Evolutionary conservation across 139 green algal genomes (phyloP).

Genomic region (Diplosphaera chodatii): DNA sequence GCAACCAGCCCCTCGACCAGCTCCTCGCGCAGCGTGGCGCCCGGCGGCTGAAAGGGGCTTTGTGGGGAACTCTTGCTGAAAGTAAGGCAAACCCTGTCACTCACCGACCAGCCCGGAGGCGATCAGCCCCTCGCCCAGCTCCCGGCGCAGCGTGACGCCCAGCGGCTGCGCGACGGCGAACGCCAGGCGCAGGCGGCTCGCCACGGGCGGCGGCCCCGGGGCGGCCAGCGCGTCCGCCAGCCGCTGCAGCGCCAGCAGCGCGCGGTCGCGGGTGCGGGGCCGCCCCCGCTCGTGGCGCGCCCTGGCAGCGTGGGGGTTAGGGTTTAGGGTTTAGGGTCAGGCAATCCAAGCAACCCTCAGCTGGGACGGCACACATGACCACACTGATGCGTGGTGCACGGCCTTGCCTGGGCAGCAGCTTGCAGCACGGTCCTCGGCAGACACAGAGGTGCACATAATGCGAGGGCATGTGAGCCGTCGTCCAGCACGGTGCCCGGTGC

Average conservation of each 20-base stretch:
- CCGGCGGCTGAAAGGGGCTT: slow-evolving; percentile 27
- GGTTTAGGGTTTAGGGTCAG: too few relatives aligned
- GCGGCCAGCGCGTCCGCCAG: slow-evolving; percentile 32
- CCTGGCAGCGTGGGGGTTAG: too few relatives aligned
- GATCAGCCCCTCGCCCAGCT: slow-evolving; percentile 79
- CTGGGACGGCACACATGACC: too few relatives aligned
- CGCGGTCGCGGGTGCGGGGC: slow-evolving; percentile 68
- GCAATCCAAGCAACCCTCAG: too few relatives aligned
- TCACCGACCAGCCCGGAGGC: slow-evolving; percentile 69
- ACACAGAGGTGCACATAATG: too few relatives aligned
- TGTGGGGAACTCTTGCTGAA: too few relatives aligned
- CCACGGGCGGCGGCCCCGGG: not conserved
- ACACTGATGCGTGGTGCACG: too few relatives aligned
- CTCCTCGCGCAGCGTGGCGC: slow-evolving; percentile 53
- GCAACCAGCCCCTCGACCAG: slow-evolving; percentile 69
- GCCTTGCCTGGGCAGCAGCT: too few relatives aligned
- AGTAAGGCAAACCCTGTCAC: too few relatives aligned
- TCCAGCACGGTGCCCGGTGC: too few relatives aligned
- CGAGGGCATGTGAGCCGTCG: too few relatives aligned
- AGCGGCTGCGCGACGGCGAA: slow-evolving; percentile 47
- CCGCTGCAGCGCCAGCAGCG: slow-evolving; percentile 62
- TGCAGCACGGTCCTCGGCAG: too few relatives aligned
- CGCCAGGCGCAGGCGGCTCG: slow-evolving; percentile 13
- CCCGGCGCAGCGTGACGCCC: slow-evolving; percentile 47
- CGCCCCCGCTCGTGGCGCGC: slow-evolving; percentile 62